These are phyloP conservation scores for Quillaja saponaria DNA, from an alignment of 306 rosid species.

Conservation along the genomic window DNA sequence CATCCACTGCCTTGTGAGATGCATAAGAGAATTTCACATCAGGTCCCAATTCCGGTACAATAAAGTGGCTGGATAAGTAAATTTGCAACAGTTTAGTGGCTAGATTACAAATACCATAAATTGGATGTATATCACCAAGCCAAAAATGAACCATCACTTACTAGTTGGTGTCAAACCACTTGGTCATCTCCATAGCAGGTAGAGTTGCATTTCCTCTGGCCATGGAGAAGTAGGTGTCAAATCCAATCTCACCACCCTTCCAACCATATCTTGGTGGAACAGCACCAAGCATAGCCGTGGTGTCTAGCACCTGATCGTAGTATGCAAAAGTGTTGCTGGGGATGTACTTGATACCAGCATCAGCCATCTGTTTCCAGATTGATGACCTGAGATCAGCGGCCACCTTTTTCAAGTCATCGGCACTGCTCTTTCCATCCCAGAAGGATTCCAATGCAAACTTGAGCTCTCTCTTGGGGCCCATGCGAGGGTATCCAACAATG, in stretches of 20 bases:
- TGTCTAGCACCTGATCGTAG: constrained; percentile 83
- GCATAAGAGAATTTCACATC: constrained; percentile 75
- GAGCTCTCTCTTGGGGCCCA: constrained; percentile 89
- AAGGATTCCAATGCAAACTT: constrained; percentile 81
- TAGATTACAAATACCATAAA: too few species aligned
- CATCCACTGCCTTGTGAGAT: constrained; percentile 80
- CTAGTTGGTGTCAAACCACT: constrained; percentile 89
- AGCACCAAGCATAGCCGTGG: constrained; percentile 86
- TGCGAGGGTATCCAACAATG: constrained; percentile 82
- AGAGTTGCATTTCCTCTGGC: constrained; percentile 80
- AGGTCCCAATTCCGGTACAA: constrained; percentile 88
- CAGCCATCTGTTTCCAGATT: constrained; percentile 85
- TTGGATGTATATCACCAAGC: constrained; percentile 12
- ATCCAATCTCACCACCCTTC: constrained; percentile 68
- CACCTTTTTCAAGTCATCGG: constrained; percentile 60
- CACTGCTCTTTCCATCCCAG: constrained; percentile 79
- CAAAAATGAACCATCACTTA: constrained; percentile 37
- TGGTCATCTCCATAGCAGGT: constrained; percentile 94
- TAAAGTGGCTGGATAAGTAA: constrained; percentile 69
- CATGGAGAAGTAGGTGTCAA: constrained; percentile 77
- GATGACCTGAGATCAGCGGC: constrained; percentile 61
- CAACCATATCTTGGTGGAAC: constrained; percentile 77
- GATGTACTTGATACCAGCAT: constrained; percentile 63
- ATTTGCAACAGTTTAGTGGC: too few species aligned
- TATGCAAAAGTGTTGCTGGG: constrained; percentile 86